A percentile compares a stretch with the other conserved stretches of the same genome.
These are phyloP conservation scores for Aspergillus texensis DNA, from an alignment of 2,329 filamentous ascomycete genomes.

Conservation along the genomic window DNA sequence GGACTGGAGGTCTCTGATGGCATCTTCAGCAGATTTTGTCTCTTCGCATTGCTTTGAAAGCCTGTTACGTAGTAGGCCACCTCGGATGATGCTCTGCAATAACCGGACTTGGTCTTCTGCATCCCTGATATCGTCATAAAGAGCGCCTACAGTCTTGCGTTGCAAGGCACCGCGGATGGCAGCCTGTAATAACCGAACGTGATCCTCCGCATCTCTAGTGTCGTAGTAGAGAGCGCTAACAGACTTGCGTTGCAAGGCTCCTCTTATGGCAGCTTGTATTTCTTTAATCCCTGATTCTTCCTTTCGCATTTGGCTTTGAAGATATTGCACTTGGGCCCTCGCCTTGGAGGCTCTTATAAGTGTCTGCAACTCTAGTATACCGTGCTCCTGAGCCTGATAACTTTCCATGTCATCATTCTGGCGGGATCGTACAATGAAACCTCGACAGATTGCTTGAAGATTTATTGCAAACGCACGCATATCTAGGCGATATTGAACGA, in stretches of 20 bases:
- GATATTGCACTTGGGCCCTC: constrained; percentile 45
- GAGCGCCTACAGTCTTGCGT: constrained; percentile 46
- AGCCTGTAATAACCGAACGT: constrained; percentile 59
- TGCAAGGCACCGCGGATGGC: constrained; percentile 62
- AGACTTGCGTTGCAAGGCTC: constrained; percentile 46
- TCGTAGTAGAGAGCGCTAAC: constrained; percentile 59
- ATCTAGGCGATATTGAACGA: constrained; percentile 76
- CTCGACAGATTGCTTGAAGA: constrained; percentile 78
- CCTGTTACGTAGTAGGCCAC: constrained; percentile 42
- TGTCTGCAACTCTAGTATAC: constrained; percentile 80
- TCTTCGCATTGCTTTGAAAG: constrained; percentile 26
- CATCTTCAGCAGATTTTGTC: constrained; percentile 50
- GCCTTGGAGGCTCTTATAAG: constrained; percentile 64
- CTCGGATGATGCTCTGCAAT: constrained; percentile 62
- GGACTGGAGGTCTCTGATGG: constrained; percentile 65
- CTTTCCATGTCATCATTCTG: constrained; percentile 66
- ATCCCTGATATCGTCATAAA: constrained; percentile 64
- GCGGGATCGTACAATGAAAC: constrained; percentile 70
- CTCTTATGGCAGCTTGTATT: constrained; percentile 60
- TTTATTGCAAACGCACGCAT: constrained; percentile 80
- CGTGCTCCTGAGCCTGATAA: constrained; percentile 71
- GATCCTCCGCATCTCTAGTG: constrained; percentile 65
- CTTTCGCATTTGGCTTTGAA: constrained; percentile 42
- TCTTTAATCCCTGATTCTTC: constrained; percentile 48
- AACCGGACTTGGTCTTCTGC: constrained; percentile 64